These are phyloP conservation scores for Rhynchospora breviuscula DNA, from an alignment of 176 grass and related monocot genomes.

Conservation along the genomic window DNA sequence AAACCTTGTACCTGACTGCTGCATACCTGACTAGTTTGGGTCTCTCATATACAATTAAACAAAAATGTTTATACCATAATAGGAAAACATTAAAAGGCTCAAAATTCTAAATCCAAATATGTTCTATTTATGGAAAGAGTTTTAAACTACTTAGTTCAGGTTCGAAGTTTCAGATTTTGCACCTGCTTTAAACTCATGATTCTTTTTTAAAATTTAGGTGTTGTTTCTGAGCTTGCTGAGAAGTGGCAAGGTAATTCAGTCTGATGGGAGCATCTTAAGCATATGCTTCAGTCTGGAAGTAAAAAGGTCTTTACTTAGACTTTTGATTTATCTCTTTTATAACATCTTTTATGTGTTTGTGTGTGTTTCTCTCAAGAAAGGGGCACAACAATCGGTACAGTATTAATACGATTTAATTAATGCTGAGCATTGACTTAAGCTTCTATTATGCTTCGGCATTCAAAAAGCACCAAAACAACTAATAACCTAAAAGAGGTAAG, in stretches of 20 bases:
- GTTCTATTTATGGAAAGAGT: background rate
- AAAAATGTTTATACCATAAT: background rate
- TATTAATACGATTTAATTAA: background rate
- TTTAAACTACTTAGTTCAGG: background rate
- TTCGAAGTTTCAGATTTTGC: background rate
- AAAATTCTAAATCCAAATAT: background rate
- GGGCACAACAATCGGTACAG: background rate
- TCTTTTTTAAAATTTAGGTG: constrained; percentile 40
- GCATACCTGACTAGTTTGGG: background rate
- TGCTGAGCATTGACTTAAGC: no score
- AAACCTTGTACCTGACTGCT: background rate
- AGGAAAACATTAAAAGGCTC: background rate
- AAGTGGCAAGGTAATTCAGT: constrained; percentile 69
- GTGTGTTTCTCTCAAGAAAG: background rate
- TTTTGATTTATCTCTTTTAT: background rate
- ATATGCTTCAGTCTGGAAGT: constrained; percentile 69
- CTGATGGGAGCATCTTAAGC: constrained; percentile 86
- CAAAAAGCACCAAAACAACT: no score
- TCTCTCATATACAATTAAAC: background rate
- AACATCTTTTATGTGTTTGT: background rate
- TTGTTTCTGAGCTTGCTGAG: constrained; percentile 65
- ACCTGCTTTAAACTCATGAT: background rate
- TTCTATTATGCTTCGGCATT: no score
- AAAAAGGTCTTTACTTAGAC: constrained; percentile 57
- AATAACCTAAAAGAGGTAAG: no score